Evolutionary conservation across 2,329 filamentous ascomycete species (phyloP).

Genomic region (Lasiodiplodia hormozganensis): DNA sequence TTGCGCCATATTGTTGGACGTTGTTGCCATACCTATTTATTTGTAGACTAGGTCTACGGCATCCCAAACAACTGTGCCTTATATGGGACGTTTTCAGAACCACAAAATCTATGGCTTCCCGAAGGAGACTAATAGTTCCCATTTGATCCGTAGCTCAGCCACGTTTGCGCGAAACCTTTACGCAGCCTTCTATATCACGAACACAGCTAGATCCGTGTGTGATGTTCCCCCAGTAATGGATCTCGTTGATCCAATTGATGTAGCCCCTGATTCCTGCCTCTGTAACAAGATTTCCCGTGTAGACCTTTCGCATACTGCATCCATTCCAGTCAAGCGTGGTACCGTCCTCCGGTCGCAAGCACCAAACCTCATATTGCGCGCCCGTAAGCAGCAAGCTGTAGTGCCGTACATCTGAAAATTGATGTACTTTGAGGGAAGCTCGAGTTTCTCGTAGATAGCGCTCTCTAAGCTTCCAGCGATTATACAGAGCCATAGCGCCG

Average conservation of each 20-base stretch:
- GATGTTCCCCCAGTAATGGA: conserved; percentile 2
- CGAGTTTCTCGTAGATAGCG: background rate
- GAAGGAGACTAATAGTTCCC: background rate
- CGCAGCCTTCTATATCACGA: background rate
- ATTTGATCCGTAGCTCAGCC: conserved; percentile 5
- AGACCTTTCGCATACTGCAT: background rate
- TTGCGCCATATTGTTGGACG: background rate
- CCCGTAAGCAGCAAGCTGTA: background rate
- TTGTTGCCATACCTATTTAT: background rate
- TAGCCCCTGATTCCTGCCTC: background rate
- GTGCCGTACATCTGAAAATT: background rate
- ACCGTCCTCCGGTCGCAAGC: background rate
- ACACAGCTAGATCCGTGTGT: background rate
- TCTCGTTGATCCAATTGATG: conserved; percentile 7
- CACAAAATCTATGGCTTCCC: background rate
- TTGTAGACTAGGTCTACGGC: background rate
- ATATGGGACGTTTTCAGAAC: background rate
- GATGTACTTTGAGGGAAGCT: background rate
- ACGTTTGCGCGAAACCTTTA: background rate
- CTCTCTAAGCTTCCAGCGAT: background rate
- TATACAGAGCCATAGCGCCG: background rate
- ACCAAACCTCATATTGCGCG: background rate
- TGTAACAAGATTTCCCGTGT: conserved; percentile 1
- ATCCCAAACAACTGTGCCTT: background rate
- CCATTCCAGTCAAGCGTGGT: background rate